Conservation (phyloP, 768 basidiomycete genomes). For the Boletales sp. region DNA sequence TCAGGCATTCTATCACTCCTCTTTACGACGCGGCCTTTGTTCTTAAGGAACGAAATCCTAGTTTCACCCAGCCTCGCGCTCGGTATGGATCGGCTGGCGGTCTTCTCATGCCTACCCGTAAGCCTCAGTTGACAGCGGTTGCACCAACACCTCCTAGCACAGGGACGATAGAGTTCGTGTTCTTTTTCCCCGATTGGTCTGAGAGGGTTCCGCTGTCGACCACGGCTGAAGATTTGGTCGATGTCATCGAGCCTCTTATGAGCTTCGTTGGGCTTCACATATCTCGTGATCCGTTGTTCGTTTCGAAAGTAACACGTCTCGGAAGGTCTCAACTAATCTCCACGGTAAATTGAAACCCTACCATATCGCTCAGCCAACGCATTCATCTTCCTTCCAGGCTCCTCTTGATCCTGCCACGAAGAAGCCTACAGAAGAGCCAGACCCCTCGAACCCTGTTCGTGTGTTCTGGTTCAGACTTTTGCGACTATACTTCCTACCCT, state of each 20-base stretch:
- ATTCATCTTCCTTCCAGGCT: constrained; percentile 30
- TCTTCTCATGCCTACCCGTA: constrained; percentile 50
- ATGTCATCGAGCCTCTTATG: constrained; percentile 77
- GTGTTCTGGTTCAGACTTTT: constrained; percentile 82
- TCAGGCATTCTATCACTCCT: constrained; percentile 64
- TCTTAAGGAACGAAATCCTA: constrained; percentile 56
- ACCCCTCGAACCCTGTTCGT: constrained; percentile 58
- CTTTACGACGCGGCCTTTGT: constrained; percentile 55
- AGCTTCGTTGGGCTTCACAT: constrained; percentile 77
- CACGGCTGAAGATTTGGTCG: constrained; percentile 63
- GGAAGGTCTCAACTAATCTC: constrained; percentile 63
- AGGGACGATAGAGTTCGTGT: constrained; percentile 70
- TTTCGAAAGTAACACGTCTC: constrained; percentile 78
- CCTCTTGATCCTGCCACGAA: constrained; percentile 59
- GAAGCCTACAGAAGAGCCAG: constrained; percentile 50
- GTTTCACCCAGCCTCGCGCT: constrained; percentile 59
- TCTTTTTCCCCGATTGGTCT: constrained; percentile 87
- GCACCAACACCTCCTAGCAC: constrained; percentile 84
- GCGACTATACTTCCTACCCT: constrained; percentile 80
- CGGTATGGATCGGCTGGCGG: constrained; percentile 61
- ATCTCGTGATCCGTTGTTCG: constrained; percentile 70
- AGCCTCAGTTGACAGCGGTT: constrained; percentile 65
- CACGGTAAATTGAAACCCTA: constrained; percentile 38
- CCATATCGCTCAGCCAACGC: background rate
- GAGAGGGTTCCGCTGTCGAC: constrained; percentile 65